Conservation (phyloP, 129 eudicot genomes). For the Silybum marianum region DNA sequence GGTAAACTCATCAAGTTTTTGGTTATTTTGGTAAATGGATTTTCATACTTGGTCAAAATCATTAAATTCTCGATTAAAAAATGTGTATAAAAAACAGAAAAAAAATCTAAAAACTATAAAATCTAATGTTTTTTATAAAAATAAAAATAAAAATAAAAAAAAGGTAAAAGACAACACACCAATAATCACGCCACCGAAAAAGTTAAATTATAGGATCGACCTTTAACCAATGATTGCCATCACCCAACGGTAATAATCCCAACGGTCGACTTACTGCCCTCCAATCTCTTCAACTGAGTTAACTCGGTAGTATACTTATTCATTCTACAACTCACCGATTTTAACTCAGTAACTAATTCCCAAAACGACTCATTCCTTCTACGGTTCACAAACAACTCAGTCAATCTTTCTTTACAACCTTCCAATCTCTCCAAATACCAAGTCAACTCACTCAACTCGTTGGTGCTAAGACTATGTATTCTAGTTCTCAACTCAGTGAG, state of each 20-base stretch:
- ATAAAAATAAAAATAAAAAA: not conserved
- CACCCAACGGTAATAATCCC: constrained; percentile 27
- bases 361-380: constrained; percentile 51
- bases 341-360: constrained; percentile 43
- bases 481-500: constrained; percentile 40
- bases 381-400: constrained; percentile 50
- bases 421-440: constrained; percentile 43
- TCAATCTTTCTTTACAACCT: constrained; percentile 42
- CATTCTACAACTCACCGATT: constrained; percentile 29
- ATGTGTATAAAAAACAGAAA: not conserved
- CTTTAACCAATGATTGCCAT: constrained; percentile 27
- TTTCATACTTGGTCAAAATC: too few species aligned
- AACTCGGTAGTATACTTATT: constrained; percentile 40
- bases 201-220: constrained; percentile 22
- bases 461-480: constrained; percentile 23
- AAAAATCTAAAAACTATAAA: not conserved
- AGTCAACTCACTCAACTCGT: constrained; percentile 44
- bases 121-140: not conserved
- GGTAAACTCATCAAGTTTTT: too few species aligned
- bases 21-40: too few species aligned
- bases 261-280: constrained; percentile 25
- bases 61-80: too few species aligned
- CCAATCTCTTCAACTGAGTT: constrained; percentile 24
- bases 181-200: constrained; percentile 18
- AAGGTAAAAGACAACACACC: not conserved